Conservation (phyloP, 441 rosid genomes). For the Populus hybrid region DNA sequence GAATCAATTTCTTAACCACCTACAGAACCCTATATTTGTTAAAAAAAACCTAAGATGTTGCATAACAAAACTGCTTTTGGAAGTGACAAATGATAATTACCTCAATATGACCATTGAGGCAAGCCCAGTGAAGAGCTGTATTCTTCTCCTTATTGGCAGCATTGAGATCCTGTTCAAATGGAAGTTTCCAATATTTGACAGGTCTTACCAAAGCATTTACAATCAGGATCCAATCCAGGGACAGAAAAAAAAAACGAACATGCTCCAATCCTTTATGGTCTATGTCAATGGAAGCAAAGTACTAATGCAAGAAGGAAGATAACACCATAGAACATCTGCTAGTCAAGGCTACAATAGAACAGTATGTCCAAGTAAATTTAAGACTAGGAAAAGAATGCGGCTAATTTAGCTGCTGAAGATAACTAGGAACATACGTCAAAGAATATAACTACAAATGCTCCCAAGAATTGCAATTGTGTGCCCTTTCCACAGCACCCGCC, state of each 20-base stretch:
- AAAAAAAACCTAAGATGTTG: conserved; percentile 5
- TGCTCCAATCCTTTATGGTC: neutral
- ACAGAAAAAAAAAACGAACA: neutral
- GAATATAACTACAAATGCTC: too few relatives aligned
- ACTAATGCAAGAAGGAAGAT: neutral
- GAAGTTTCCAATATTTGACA: conserved; percentile 12
- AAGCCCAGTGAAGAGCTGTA: conserved; percentile 89
- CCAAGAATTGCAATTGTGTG: too few relatives aligned
- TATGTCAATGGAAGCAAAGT: neutral
- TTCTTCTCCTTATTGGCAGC: conserved; percentile 70
- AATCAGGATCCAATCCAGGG: neutral
- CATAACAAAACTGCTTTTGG: neutral
- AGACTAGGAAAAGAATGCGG: neutral
- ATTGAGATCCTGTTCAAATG: conserved; percentile 56
- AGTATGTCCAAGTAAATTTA: neutral
- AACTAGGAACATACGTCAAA: too few relatives aligned
- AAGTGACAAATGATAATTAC: conserved; percentile 31
- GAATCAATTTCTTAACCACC: conserved; percentile 74
- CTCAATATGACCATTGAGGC: conserved; percentile 79
- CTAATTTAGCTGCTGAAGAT: neutral
- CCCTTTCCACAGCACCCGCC: too few relatives aligned
- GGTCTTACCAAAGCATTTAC: neutral
- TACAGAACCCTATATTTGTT: conserved; percentile 25
- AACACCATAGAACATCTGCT: neutral
- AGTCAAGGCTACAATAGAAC: neutral